Evolutionary conservation across 78 protist genomes (phyloP).

Genomic region (Parvularia atlantis): DNA sequence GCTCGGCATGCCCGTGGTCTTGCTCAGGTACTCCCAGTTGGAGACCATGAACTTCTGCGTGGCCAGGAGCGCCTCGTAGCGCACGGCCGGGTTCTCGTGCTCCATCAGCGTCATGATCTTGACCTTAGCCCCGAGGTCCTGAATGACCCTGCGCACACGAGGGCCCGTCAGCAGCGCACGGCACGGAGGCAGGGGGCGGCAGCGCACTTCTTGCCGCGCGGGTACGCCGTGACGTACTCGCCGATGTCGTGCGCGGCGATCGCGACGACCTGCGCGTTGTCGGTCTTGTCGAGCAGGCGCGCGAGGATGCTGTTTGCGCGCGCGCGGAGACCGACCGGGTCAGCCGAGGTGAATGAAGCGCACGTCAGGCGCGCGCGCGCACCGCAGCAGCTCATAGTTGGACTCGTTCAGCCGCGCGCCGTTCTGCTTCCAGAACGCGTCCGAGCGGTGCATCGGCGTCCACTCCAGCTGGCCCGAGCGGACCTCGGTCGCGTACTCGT

Average conservation of each 20-base stretch:
- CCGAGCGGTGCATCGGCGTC: constrained; percentile 80
- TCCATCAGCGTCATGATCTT: constrained; percentile 54
- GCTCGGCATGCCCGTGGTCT: too few species aligned
- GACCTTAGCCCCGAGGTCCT: constrained; percentile 1
- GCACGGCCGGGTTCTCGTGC: constrained; percentile 59
- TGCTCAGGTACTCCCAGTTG: constrained; percentile 24
- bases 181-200: too few species aligned
- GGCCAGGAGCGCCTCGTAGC: constrained; percentile 71
- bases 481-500: constrained; percentile 57
- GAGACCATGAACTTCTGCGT: constrained; percentile 79
- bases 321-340: not conserved
- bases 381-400: constrained; percentile 32
- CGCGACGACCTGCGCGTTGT: constrained; percentile 51
- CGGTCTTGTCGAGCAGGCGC: constrained; percentile 1
- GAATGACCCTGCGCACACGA: too few species aligned
- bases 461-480: constrained; percentile 64
- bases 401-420: constrained; percentile 62
- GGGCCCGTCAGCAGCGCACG: too few species aligned
- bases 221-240: constrained; percentile 71
- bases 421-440: constrained; percentile 84
- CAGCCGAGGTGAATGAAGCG: not conserved
- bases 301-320: not conserved
- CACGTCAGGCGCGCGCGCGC: constrained; percentile 7
- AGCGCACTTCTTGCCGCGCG: constrained; percentile 73
- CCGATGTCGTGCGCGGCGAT: constrained; percentile 87